Conservation (phyloP, 2,329 filamentous ascomycete genomes). For the Harringtonia lauricola region DNA sequence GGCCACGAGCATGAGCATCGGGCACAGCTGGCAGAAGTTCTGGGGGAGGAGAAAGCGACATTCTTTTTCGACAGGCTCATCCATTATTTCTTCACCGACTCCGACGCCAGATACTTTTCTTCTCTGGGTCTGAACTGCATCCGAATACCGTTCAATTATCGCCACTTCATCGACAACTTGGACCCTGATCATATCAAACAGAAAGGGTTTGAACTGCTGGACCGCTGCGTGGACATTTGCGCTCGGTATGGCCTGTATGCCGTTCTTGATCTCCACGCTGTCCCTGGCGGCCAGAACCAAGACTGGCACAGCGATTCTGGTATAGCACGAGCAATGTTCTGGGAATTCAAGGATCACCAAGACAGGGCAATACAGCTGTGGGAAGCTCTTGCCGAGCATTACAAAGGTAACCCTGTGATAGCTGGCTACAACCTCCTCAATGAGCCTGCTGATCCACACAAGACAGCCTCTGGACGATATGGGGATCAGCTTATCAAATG, state of each 20-base stretch:
- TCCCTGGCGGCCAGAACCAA: conserved; percentile 30
- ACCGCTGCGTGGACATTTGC: conserved; percentile 32
- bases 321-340: conserved; percentile 26
- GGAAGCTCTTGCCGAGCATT: conserved; percentile 25
- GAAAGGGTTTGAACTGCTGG: conserved; percentile 33
- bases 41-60: conserved; percentile 42
- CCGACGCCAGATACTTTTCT: conserved; percentile 43
- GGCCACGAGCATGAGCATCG: conserved; percentile 43
- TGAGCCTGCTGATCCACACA: conserved; percentile 15
- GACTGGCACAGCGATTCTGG: conserved; percentile 29
- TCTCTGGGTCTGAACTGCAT: conserved; percentile 44
- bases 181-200: conserved; percentile 32
- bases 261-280: conserved; percentile 30
- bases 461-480: conserved; percentile 6
- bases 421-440: conserved; percentile 22
- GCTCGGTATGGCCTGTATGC: conserved; percentile 26
- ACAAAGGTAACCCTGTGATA: conserved; percentile 22
- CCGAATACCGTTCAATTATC: conserved; percentile 48
- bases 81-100: conserved; percentile 43
- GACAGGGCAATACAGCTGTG: conserved; percentile 28
- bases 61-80: conserved; percentile 42
- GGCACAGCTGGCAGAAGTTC: conserved; percentile 35
- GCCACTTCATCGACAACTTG: conserved; percentile 37
- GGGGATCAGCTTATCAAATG: conserved; percentile 19
- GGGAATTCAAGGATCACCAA: conserved; percentile 30